A percentile compares a stretch with the other conserved stretches of the same genome.
Conservation (phyloP, 495 filamentous ascomycete genomes). For the Xylaria scruposa region DNA sequence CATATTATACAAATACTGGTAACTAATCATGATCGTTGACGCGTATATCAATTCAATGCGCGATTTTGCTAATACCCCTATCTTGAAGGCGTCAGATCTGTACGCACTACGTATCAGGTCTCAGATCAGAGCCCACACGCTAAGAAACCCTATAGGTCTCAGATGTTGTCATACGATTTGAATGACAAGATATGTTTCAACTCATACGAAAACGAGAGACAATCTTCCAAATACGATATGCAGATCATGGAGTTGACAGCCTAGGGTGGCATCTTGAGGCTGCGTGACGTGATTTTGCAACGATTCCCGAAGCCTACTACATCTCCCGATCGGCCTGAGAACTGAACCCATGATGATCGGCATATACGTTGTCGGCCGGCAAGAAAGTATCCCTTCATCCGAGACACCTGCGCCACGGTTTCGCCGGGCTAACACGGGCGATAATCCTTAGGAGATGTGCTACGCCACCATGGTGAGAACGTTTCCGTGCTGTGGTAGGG, state of each 20-base stretch:
- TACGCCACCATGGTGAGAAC: conserved; percentile 34
- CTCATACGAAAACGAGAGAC: not conserved
- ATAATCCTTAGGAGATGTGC: conserved; percentile 19
- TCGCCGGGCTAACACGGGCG: no score
- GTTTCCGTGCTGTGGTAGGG: conserved; percentile 26
- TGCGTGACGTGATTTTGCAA: not conserved
- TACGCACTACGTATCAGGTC: not conserved
- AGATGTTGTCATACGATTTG: not conserved
- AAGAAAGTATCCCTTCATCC: conserved; percentile 42
- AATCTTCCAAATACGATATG: not conserved
- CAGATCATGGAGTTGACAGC: not conserved
- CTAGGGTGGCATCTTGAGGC: not conserved
- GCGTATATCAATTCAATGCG: not conserved
- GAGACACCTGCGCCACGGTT: conserved; percentile 38
- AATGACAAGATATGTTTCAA: not conserved
- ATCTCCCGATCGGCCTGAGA: not conserved
- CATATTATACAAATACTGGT: not conserved
- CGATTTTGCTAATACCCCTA: not conserved
- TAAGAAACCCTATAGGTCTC: no score
- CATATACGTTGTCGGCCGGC: not conserved
- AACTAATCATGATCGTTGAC: not conserved
- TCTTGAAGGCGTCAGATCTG: not conserved
- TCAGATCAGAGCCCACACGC: not conserved
- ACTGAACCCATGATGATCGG: not conserved
- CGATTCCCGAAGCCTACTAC: not conserved